Percentiles rank a stretch among this genome's conserved stretches.
phyloP scores from a whole-genome alignment of 345 rosid genomes.

The Angophora floribunda region DNA sequence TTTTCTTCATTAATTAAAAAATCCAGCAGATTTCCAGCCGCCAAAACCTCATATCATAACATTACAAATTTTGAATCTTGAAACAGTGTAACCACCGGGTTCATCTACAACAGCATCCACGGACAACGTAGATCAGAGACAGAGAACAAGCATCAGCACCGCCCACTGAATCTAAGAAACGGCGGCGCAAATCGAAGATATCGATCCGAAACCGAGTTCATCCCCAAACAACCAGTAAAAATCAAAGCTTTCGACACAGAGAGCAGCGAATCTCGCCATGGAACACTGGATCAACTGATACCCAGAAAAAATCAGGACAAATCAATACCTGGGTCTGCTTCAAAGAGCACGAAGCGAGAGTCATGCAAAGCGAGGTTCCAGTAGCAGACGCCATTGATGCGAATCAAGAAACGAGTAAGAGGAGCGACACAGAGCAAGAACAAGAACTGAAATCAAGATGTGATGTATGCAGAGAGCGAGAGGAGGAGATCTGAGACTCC shows the following conservation, averaged over 20 bases:
- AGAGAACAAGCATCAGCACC: background rate
- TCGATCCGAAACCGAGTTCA: background rate
- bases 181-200: background rate
- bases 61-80: background rate
- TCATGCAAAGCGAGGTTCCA: slow-evolving; percentile 1
- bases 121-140: background rate
- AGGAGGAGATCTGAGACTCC: background rate
- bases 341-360: background rate
- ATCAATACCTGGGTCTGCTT: background rate
- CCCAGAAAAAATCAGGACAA: background rate
- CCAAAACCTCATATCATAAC: background rate
- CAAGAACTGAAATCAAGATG: background rate
- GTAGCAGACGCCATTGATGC: slow-evolving; percentile 1
- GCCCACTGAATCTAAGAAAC: background rate
- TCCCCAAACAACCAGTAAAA: background rate
- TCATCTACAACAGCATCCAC: background rate
- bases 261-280: background rate
- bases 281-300: background rate
- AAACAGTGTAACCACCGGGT: background rate
- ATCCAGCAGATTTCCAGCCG: background rate
- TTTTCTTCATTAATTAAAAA: background rate
- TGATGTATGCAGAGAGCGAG: background rate
- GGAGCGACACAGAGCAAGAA: background rate
- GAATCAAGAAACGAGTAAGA: background rate
- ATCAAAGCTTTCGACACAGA: background rate